Conservation (phyloP, 2,329 filamentous ascomycete genomes). For the Alternaria angustiovoidea region DNA sequence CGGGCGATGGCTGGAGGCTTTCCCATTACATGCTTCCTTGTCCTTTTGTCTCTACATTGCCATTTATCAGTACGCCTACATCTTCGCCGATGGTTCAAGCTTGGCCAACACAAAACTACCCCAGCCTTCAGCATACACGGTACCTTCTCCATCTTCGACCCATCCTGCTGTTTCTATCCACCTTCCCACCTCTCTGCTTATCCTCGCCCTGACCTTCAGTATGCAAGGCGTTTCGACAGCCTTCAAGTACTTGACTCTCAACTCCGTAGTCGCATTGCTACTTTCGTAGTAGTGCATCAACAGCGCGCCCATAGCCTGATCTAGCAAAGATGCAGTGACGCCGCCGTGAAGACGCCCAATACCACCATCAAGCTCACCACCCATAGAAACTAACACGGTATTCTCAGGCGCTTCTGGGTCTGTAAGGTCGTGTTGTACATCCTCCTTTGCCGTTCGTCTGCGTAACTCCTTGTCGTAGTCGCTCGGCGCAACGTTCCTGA, state of each 20-base stretch:
- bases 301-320: constrained; percentile 38
- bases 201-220: constrained; percentile 27
- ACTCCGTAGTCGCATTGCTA: constrained; percentile 29
- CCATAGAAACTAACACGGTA: constrained; percentile 31
- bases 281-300: constrained; percentile 24
- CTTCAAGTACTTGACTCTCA: constrained; percentile 37
- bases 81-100: constrained; percentile 13
- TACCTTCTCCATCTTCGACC: constrained; percentile 37
- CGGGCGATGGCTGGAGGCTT: neutral
- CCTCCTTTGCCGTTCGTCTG: constrained; percentile 18
- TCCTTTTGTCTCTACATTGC: neutral
- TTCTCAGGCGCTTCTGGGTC: constrained; percentile 29
- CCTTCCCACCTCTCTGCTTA: constrained; percentile 32
- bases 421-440: constrained; percentile 18
- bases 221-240: constrained; percentile 33
- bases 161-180: constrained; percentile 32
- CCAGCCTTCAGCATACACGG: constrained; percentile 32
- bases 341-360: constrained; percentile 36
- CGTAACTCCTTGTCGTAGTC: neutral
- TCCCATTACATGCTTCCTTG: neutral
- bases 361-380: constrained; percentile 32
- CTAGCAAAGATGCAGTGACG: constrained; percentile 33
- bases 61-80: constrained; percentile 1
- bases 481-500: neutral
- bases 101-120: constrained; percentile 29